Base-by-base conservation (phyloP, 257 asterid genomes). In the Plantago elongata region DNA sequence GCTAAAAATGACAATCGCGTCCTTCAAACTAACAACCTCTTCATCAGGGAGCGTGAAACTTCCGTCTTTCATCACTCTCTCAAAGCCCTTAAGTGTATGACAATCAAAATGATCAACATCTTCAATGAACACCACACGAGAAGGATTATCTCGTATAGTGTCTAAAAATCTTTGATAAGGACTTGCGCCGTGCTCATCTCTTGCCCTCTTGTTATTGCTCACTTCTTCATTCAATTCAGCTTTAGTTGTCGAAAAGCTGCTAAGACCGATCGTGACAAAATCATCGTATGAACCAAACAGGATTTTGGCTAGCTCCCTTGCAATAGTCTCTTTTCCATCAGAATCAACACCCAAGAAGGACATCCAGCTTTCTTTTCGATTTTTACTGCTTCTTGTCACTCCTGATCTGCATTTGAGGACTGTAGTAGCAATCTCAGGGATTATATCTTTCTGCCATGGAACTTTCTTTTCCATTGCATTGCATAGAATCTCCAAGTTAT, bases 1-100 rank as follows among this genome's bases (percentile, higher is more conserved):
- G 62, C 80, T 74, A 67, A 92, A 85, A 54, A 92, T 78, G 64
- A 92, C 72, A 55, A 92, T 79, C 34, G 97, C 91, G 54, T 87
- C 99, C 70, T 80, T 84, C 61, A 84, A 45, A 30, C 34, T 55
- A 38, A 86, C 83, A 27, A n/a, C 3, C 64, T 82, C 88, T 9
- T 76, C 80, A 18, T 64, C 81, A 7, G 62, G 16, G 63, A 47
- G 67, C 16, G 18, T 17, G 50, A 83, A 58, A n/a, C 45, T 71
- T 30, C 96, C 94, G 13, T 44, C 76, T 70, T 71, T 68, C 11
- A 83, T 79, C 0, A 78, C 84, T 46, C 75, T 74, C 64, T 73
- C 74, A 48, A 92, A 73, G 11, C 83, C 75, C 56, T 77, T 83
- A 15, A 65, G 34, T 1, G 84, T 71, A 14, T 60, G 42, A 55